phyloP scores from a whole-genome alignment of 257 asterid genomes.

The Solanum pinnatisectum region DNA sequence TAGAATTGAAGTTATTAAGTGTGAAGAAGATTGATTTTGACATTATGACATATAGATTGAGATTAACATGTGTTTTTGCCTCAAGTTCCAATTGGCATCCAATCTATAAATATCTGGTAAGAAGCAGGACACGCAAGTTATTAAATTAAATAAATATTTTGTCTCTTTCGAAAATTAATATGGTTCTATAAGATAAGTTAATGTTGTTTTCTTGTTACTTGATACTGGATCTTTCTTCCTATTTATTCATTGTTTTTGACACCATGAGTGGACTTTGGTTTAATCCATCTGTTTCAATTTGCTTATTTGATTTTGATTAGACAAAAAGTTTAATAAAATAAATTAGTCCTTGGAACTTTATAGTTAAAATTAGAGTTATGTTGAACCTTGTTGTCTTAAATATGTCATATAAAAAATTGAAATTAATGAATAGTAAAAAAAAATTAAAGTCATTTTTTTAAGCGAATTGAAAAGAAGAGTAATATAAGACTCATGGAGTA shows the following conservation, averaged over 20 bases:
- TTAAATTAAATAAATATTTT: not conserved
- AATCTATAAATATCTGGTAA: not conserved
- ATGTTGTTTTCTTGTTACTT: not conserved
- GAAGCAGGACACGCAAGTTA: not conserved
- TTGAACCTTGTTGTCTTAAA: not conserved
- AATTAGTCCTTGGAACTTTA: fast-evolving
- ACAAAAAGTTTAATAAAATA: not conserved
- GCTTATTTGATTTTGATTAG: not conserved
- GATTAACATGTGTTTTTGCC: not conserved
- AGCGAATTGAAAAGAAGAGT: not conserved
- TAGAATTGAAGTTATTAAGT: not conserved
- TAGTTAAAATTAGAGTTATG: not conserved
- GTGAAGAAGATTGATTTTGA: not conserved
- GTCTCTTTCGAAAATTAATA: not conserved
- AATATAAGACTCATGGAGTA: not conserved
- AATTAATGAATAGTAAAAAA: too few relatives aligned
- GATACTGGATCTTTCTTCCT: not conserved
- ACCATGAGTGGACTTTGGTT: not conserved
- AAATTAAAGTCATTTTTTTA: fast-evolving
- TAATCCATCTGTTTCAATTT: not conserved
- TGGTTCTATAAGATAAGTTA: not conserved
- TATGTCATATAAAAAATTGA: not conserved
- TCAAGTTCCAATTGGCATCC: not conserved
- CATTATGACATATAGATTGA: not conserved
- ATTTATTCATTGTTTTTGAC: not conserved